phyloP scores from a whole-genome alignment of 768 basidiomycete species.

The Mycena rebaudengoi region DNA sequence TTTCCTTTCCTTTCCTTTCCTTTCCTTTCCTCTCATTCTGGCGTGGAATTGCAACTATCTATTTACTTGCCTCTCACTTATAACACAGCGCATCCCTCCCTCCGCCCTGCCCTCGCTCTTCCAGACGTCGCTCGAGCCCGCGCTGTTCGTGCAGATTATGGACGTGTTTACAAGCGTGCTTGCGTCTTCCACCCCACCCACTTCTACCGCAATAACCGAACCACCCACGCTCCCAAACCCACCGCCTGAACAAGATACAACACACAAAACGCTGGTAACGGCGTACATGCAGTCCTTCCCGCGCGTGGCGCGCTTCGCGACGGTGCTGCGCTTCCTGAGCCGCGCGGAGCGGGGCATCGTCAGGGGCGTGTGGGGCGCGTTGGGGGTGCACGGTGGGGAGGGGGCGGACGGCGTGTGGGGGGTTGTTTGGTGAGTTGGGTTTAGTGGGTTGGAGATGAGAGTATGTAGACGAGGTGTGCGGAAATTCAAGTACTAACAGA shows the following conservation, averaged over 20 bases:
- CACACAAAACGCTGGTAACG: no score
- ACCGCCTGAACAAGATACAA: slow-evolving; percentile 26
- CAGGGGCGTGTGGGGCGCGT: slow-evolving; percentile 52
- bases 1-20: not conserved
- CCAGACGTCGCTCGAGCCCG: slow-evolving; percentile 74
- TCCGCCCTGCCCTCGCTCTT: slow-evolving; percentile 67
- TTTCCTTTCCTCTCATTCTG: not conserved
- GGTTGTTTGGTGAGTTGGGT: slow-evolving; percentile 29
- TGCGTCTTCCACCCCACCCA: not conserved
- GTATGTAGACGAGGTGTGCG: no score
- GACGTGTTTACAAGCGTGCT: slow-evolving; percentile 53
- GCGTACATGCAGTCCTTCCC: slow-evolving; percentile 64
- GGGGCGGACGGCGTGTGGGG: slow-evolving; percentile 36
- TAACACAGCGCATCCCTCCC: slow-evolving; percentile 61
- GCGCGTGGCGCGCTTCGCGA: slow-evolving; percentile 67
- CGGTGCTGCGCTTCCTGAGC: slow-evolving; percentile 71
- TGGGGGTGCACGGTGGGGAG: slow-evolving; percentile 38
- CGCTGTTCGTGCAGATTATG: slow-evolving; percentile 65
- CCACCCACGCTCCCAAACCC: no score
- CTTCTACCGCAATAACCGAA: no score
- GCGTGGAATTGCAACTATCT: not conserved
- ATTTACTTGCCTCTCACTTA: no score
- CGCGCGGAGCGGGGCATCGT: slow-evolving; percentile 59
- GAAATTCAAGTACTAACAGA: no score
- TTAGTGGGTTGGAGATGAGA: no score